Evolutionary conservation across 257 asterid species (phyloP), one percentile per base, ranked within the genome.

Genomic region (Solanum acaule): DNA sequence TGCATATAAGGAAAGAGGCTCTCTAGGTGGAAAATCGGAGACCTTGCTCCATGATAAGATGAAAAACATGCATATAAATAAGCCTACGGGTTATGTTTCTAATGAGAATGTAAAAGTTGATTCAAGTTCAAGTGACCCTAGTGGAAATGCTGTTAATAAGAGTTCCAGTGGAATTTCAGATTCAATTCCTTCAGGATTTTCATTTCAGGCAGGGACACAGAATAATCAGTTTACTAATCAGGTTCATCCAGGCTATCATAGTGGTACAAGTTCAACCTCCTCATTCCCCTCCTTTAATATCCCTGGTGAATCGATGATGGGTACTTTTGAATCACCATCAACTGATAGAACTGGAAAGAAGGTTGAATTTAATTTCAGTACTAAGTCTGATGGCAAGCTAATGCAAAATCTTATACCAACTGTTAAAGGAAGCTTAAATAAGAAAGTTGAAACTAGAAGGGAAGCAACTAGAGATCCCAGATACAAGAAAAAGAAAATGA

Each of bases 401-500:
- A 85, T 92, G 67, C 92, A 89, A 82, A 71, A 70, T 84, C 88
- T 92, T 89, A 93, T 95, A 59, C 96, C 98, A 14, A 94, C 93
- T 78, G 68, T 90, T 63, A 93, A 89, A 89, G 93, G 93, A 22
- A 92, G 86, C 84, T 86, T 94, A 59, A 92, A 90, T 85, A 91
- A 93, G 83, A 95, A 93, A 89, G 84, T 91, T 46, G 99, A 95
- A 68, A 86, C 94, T 33, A 93, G 92, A 88, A 90, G 94, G 91
- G 98, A 94, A 71, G 86, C 93, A 25, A 71, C 92, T 71, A 94
- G 91, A 91, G 98, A 92, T 77, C 87, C 90, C 87, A 93, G 92
- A 77, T 88, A 89, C 49, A 96, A 90, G 94, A 96, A 96, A 91
- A 97, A 96, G 94, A 95, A 94, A 90, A 95, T 94, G 88, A 97